phyloP scores from a whole-genome alignment of 108 stramenopile genomes.

The Parmales sp. region DNA sequence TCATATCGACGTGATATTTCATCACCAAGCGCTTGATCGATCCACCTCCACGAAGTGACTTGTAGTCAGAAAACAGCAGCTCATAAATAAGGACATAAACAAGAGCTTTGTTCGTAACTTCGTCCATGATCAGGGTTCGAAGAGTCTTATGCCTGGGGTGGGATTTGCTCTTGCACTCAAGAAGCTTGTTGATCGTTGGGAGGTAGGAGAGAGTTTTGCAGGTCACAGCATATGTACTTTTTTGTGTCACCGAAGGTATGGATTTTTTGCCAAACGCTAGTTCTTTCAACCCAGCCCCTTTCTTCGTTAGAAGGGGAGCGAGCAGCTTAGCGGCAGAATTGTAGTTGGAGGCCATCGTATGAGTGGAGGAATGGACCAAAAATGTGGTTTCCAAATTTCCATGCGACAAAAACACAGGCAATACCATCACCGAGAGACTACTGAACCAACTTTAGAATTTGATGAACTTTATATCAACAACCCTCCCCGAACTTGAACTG shows the following conservation, averaged over 20 bases:
- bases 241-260: constrained; percentile 38
- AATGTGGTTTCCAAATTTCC: no score
- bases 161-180: not conserved
- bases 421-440: no score
- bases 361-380: no score
- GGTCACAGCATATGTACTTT: constrained; percentile 45
- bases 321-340: not conserved
- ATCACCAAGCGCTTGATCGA: constrained; percentile 64
- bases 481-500: no score
- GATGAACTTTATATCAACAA: no score
- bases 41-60: constrained; percentile 68
- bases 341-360: no score
- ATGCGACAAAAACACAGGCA: no score
- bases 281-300: constrained; percentile 35
- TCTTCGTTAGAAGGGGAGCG: not conserved
- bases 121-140: constrained; percentile 26
- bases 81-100: constrained; percentile 71
- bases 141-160: constrained; percentile 15
- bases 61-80: constrained; percentile 62
- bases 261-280: constrained; percentile 36
- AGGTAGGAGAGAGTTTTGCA: constrained; percentile 39
- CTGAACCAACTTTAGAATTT: no score
- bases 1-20: constrained; percentile 41
- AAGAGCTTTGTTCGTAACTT: constrained; percentile 40
- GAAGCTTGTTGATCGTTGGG: constrained; percentile 20